Percentiles rank a stretch among this genome's conserved stretches.
Evolutionary conservation across 495 filamentous ascomycete species (phyloP).

Genomic region (Aspergillus sparsus): DNA sequence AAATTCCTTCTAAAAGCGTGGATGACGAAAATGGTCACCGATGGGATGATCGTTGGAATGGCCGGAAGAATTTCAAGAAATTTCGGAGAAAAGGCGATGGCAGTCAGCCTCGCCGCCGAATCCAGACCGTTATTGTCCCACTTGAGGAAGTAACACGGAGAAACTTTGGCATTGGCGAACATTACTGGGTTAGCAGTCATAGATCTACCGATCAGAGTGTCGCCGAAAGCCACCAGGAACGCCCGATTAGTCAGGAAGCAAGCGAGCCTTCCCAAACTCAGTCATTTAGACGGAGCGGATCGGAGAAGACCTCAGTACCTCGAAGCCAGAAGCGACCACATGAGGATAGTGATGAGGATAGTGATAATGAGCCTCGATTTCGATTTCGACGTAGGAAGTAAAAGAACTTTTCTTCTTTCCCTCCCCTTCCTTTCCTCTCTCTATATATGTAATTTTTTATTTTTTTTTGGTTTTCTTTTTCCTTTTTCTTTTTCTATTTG

Average conservation of each 20-base stretch:
- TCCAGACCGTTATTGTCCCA: constrained; percentile 67
- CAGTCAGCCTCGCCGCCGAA: constrained; percentile 41
- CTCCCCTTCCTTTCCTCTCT: neutral
- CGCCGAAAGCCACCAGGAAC: constrained; percentile 22
- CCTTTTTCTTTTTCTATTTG: neutral
- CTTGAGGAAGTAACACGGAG: constrained; percentile 79
- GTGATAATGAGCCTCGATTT: constrained; percentile 58
- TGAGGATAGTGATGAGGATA: constrained; percentile 40
- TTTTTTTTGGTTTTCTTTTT: too few species aligned
- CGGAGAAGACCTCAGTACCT: constrained; percentile 15
- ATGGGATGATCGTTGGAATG: constrained; percentile 94
- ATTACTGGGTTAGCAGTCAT: constrained; percentile 64
- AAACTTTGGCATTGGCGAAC: constrained; percentile 81
- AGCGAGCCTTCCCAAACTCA: constrained; percentile 22
- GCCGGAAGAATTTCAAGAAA: constrained; percentile 93
- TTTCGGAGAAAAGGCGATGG: constrained; percentile 67
- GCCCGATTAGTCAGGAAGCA: constrained; percentile 21
- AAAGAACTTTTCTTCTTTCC: neutral
- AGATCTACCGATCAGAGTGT: constrained; percentile 28
- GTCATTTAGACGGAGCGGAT: constrained; percentile 16
- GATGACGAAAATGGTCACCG: constrained; percentile 50
- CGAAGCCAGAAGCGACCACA: constrained; percentile 47
- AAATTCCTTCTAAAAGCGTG: constrained; percentile 45
- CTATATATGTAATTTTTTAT: neutral
- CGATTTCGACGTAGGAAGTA: constrained; percentile 57